Base-by-base conservation (phyloP, 1,284 basidiomycete species). In the Meira miltonrushii region DNA sequence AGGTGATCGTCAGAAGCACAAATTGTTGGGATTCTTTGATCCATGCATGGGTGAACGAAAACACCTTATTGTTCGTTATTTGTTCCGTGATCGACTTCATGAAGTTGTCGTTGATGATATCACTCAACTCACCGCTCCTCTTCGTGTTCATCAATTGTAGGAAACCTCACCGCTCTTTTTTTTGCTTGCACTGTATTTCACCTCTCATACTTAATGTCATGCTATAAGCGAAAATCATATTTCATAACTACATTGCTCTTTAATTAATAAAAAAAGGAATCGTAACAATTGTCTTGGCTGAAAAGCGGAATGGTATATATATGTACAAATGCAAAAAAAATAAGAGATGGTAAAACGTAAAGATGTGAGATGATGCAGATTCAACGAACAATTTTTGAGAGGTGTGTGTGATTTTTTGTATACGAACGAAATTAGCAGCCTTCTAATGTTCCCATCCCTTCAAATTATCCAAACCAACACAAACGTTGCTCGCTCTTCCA, bases 21-120 rank as follows among this genome's bases (percentile, higher is more conserved):
- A 83, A 40, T 80, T 90, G 60, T 84, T 87, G 71, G 88, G 88
- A 23, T 88, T 90, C 81, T 84, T 83, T 71, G 88, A 90, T 79
- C 88, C 85, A 60, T 85, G 84, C n/a, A 84, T 87, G 39, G 84
- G 84, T 40, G 81, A 84, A 58, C 79, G 82, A 56, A 90, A 90
- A 80, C 81, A 82, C 23, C 79, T 94, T 53, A 80, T 84, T 33
- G 82, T 94, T 49, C 83, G 85, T 46, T 94, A 94, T 79, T 52
- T 62, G 6, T 95, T 94, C 82, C 83, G 84, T 63, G 86, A 85
- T 43, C 82, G 82, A 61, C 69, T 82, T 79, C 91, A 94, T 77
- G 87, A 88, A 76, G 86, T 86, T 63, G 85, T 86, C 66, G 85
- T 90, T 61, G 84, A 59, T 43, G 60, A 61, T 47, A 40, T 59